Percentiles rank a stretch among this genome's conserved stretches.
These are phyloP conservation scores for Quercus tomentella DNA, from an alignment of 331 rosid genomes.

Conservation along the genomic window DNA sequence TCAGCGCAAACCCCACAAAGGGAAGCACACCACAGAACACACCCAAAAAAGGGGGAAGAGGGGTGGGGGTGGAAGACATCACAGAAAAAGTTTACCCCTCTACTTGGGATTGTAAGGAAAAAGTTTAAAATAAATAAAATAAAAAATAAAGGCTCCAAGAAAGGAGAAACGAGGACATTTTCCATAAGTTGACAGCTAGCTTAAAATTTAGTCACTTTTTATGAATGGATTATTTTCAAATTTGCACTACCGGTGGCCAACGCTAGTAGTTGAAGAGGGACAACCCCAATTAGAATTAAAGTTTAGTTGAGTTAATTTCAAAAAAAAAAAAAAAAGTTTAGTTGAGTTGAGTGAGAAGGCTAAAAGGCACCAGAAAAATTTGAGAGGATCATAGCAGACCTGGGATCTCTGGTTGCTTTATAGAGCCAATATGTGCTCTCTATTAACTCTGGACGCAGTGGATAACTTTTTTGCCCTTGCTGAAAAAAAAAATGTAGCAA, in stretches of 20 bases:
- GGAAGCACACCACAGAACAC: not conserved
- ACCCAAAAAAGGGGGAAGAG: not conserved
- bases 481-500: constrained; percentile 24
- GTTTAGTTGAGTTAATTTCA: not conserved
- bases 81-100: not conserved
- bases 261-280: not conserved
- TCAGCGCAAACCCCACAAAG: not conserved
- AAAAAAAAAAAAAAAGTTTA: too few relatives aligned
- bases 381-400: constrained; percentile 50
- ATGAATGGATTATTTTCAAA: not conserved
- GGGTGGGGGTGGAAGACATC: not conserved
- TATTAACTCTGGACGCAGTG: constrained; percentile 88
- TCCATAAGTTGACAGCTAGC: not conserved
- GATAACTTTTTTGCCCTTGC: constrained; percentile 95
- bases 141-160: not conserved
- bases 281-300: not conserved
- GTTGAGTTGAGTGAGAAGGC: not conserved
- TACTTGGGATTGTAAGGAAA: not conserved
- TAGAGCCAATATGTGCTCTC: constrained; percentile 99
- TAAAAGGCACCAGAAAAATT: constrained; percentile 10
- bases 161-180: not conserved
- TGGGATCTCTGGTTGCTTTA: constrained; percentile 94
- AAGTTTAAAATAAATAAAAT: not conserved
- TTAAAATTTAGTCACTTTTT: not conserved
- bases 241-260: not conserved